Base-by-base conservation (phyloP, 352 stramenopile genomes). In the Globisporangium megalacanthum region DNA sequence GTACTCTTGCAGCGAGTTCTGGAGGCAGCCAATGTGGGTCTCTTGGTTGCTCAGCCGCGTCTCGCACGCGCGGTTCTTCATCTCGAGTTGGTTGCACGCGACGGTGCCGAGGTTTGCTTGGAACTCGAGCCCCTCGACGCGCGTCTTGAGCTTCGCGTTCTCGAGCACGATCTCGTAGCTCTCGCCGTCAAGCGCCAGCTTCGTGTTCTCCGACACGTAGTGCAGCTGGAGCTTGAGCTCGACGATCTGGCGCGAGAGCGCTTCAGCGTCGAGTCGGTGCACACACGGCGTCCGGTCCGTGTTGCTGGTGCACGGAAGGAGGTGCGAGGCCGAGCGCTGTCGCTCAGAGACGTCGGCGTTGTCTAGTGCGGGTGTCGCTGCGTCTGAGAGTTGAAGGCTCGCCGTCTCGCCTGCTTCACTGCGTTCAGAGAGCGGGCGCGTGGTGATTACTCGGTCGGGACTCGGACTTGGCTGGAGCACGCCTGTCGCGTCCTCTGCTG, bases 1-100 rank as follows among this genome's bases (percentile, higher is more conserved):
- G 56, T 89, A 92, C 57, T 92, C 79, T 46, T 89, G 77, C 29
- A 92, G 62, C 22, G 77, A 89, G 59, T 84, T 88, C 55, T 92
- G 75, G 10, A 89, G 69, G 49, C 69, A 87, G n/a, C 68, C 63
- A 13, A 88, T 86, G 58, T 92, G 78, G 2, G 73, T 87, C 44
- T 89, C 82, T 45, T 92, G 77, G 57, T 86, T 89, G 63, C 73
- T 86, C 25, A 88, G 47, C 2, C 79, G 72, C 19, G 82, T 86
- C 55, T 89, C 79, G 41, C 69, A 83, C 49, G 79, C 71, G 37
- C 72, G 72, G 50, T 88, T 80, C 65, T 85, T 89, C 71, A 84
- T 85, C 52, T 86, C 73, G 20, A 83, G 71, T 52, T 87, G 75
- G 49, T 75, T 87, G 48, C 75, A 82, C 7, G 70, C 54, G 20